Evolutionary conservation across 371 early-diverging fungal genomes (phyloP).

Genomic region (Mucor sp.): DNA sequence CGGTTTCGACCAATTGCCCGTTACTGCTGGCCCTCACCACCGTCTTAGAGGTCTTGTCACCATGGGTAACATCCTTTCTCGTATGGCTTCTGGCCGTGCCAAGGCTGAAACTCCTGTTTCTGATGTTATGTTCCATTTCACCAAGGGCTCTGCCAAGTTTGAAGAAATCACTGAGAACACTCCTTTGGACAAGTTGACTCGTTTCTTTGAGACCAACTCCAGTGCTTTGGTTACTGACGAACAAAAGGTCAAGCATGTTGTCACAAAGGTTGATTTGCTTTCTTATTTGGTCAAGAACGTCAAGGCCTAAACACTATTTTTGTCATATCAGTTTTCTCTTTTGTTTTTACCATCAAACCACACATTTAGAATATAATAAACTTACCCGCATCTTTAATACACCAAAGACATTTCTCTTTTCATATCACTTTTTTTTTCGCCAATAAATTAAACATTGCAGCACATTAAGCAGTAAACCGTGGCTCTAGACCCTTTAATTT

Average conservation of each 20-base stretch:
- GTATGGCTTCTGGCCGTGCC: conserved; percentile 75
- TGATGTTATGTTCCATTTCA: conserved; percentile 86
- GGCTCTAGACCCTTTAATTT: neutral
- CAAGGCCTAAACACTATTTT: conserved; percentile 14
- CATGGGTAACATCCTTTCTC: conserved; percentile 81
- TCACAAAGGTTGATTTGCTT: conserved; percentile 92
- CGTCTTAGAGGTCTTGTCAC: conserved; percentile 84
- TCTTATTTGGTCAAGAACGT: conserved; percentile 71
- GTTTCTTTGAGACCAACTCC: conserved; percentile 91
- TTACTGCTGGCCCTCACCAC: conserved; percentile 65
- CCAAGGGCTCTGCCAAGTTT: conserved; percentile 66
- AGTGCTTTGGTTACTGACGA: conserved; percentile 87
- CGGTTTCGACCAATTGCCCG: conserved; percentile 95
- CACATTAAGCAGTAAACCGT: neutral
- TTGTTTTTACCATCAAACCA: neutral
- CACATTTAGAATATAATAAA: neutral
- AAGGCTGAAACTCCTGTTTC: conserved; percentile 67
- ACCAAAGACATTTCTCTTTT: neutral
- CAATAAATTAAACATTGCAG: neutral
- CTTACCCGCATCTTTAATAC: neutral
- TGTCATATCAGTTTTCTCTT: neutral
- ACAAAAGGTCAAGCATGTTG: conserved; percentile 77
- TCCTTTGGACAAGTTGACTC: conserved; percentile 76
- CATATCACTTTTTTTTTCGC: neutral
- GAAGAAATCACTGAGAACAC: conserved; percentile 84